Base-by-base conservation (phyloP, 2,329 filamentous ascomycete species). In the Botrytis byssoidea region DNA sequence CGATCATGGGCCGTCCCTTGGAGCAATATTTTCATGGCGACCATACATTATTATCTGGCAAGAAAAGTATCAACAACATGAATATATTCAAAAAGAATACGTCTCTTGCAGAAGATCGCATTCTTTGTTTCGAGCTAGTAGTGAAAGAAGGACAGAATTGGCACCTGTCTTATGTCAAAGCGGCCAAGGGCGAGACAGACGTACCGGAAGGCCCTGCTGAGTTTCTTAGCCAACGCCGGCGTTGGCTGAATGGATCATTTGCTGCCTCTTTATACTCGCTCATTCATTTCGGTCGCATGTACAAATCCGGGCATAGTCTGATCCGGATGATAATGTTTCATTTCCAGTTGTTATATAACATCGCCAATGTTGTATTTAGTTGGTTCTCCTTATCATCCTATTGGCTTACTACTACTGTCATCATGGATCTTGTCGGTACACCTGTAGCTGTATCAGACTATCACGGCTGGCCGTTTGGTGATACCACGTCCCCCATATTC, bases 41-140 rank as follows among this genome's bases (percentile, higher is more conserved):
- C 81, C 96, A 98, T 84, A 98, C 96, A 0, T 88, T 98, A 46
- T 97, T 95, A 78, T 90, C 98, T 73, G 95, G 95, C 79, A 97
- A 97, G 86, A 99, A 99, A 89, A 96, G 96, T 89, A 98, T 99
- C 79, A 96, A 99, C 82, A 95, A 95, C 80, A 98, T 98, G 96
- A 98, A 98, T 86, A 98, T 99, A 83, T 99, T 99, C 93, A 98
- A 98, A 88, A 98, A 98, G 91, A 99, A 99, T 89, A 99, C 99
- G 96, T 99, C 98, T 89, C 95, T 99, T 90, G 96, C 96, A 84
- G 96, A 99, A 86, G 96, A 99, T 91, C 94, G 96, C 90, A 99
- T 99, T 86, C 89, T 99, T 70, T 99, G 96, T 87, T 99, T 98
- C 88, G 96, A 99, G 83, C 86, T 99, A 82, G 96, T 99, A 77